phyloP scores from a whole-genome alignment of 768 basidiomycete genomes.

The Lactarius hatsudake region DNA sequence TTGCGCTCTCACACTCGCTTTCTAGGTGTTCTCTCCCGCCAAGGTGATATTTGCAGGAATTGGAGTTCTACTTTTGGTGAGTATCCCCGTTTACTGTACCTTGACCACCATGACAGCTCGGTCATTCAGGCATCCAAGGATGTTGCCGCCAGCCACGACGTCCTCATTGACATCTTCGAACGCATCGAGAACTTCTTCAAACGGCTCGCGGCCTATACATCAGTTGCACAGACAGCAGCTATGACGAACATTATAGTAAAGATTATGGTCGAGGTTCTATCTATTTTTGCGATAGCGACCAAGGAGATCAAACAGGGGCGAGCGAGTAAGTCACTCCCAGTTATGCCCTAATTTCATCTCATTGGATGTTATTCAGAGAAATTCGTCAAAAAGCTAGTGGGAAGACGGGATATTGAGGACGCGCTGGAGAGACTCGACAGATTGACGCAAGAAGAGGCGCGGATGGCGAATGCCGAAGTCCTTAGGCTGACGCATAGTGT shows the following conservation, averaged over 20 bases:
- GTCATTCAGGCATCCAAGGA: background rate
- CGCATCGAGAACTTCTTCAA: background rate
- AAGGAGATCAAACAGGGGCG: background rate
- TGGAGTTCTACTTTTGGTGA: background rate
- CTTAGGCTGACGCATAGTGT: too few species aligned
- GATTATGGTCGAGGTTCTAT: background rate
- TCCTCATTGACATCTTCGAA: background rate
- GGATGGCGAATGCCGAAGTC: background rate
- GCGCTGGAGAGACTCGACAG: too few species aligned
- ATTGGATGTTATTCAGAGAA: background rate
- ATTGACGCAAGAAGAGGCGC: background rate
- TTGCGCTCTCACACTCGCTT: background rate
- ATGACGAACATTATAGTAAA: background rate
- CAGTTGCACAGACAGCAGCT: background rate
- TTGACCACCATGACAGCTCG: background rate
- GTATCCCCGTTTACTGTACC: accelerated
- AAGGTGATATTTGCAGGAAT: conserved; percentile 2
- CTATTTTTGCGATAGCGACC: background rate
- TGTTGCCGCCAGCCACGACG: background rate
- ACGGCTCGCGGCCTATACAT: background rate
- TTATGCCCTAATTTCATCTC: background rate
- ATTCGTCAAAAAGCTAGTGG: background rate
- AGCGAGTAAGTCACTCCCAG: background rate
- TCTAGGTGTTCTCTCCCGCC: background rate
- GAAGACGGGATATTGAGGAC: background rate